phyloP scores from a whole-genome alignment of 2,329 filamentous ascomycete genomes.

The Claviceps sp. region DNA sequence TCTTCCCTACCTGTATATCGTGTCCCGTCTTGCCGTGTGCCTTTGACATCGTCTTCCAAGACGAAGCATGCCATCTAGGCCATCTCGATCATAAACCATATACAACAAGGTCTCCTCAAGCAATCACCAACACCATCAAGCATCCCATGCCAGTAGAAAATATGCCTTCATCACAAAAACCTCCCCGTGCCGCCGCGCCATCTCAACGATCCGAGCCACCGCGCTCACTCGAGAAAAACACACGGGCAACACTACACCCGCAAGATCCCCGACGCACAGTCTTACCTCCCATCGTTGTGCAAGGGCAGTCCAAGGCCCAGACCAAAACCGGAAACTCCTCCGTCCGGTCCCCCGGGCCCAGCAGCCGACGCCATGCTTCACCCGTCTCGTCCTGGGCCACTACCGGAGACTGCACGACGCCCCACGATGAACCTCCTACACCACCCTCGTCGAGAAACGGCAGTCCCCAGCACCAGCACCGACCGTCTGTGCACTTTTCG shows the following conservation, averaged over 20 bases:
- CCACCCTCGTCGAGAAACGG: conserved; percentile 4
- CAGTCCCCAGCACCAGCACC: conserved; percentile 9
- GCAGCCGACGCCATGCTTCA: too few relatives aligned
- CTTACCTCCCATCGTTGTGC: not conserved
- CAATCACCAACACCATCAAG: not conserved
- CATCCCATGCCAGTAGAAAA: too few relatives aligned
- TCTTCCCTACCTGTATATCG: not conserved
- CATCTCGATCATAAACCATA: not conserved
- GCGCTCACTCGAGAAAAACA: not conserved
- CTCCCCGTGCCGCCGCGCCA: not conserved
- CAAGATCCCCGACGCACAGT: not conserved
- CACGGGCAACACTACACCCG: not conserved
- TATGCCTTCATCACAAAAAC: too few relatives aligned
- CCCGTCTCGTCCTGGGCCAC: too few relatives aligned
- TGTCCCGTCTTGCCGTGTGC: not conserved
- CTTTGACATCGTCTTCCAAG: not conserved
- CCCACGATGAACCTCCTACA: not conserved
- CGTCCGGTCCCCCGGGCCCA: not conserved
- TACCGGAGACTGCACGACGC: too few relatives aligned
- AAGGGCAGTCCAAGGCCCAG: conserved; percentile 3
- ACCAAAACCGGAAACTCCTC: conserved; percentile 3
- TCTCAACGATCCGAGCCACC: not conserved
- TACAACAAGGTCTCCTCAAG: not conserved
- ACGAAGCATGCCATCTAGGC: not conserved
- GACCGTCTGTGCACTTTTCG: conserved; percentile 19